phyloP scores from a whole-genome alignment of 2,329 filamentous ascomycete genomes.

The Beauveria scarabaeidicola region DNA sequence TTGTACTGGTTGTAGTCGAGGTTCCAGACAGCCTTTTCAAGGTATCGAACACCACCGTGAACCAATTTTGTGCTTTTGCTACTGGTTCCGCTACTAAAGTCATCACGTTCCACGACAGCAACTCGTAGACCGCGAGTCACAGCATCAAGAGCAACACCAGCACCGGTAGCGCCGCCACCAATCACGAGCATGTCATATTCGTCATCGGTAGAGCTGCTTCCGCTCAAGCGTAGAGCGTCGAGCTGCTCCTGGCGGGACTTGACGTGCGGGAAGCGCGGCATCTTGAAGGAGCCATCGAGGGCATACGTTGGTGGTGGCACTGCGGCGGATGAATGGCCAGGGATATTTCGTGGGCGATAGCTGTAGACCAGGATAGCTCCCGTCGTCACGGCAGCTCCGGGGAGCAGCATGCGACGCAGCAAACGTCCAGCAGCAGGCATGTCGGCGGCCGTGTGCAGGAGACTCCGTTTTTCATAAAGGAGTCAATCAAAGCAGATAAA shows the following conservation, averaged over 20 bases:
- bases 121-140: slow-evolving; percentile 64
- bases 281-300: slow-evolving; percentile 57
- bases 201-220: slow-evolving; percentile 22
- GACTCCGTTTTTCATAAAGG: background rate
- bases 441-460: background rate
- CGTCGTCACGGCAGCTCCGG: slow-evolving; percentile 33
- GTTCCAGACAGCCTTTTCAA: slow-evolving; percentile 70
- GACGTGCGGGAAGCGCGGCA: slow-evolving; percentile 56
- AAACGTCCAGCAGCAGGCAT: slow-evolving; percentile 13
- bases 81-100: slow-evolving; percentile 65
- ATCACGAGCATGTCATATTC: slow-evolving; percentile 64
- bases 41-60: slow-evolving; percentile 66
- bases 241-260: slow-evolving; percentile 58
- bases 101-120: slow-evolving; percentile 62
- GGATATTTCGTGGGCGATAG: slow-evolving; percentile 64
- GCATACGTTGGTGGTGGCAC: slow-evolving; percentile 64
- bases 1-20: slow-evolving; percentile 66
- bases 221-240: slow-evolving; percentile 43
- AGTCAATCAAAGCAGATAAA: background rate
- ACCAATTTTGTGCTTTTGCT: slow-evolving; percentile 71
- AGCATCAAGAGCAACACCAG: slow-evolving; percentile 64
- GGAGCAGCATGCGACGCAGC: slow-evolving; percentile 35
- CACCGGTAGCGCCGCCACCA: slow-evolving; percentile 62
- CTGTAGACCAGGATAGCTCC: slow-evolving; percentile 40
- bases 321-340: slow-evolving; percentile 57